phyloP scores from a whole-genome alignment of 306 rosid genomes.

The Elaeagnus macrophylla region DNA sequence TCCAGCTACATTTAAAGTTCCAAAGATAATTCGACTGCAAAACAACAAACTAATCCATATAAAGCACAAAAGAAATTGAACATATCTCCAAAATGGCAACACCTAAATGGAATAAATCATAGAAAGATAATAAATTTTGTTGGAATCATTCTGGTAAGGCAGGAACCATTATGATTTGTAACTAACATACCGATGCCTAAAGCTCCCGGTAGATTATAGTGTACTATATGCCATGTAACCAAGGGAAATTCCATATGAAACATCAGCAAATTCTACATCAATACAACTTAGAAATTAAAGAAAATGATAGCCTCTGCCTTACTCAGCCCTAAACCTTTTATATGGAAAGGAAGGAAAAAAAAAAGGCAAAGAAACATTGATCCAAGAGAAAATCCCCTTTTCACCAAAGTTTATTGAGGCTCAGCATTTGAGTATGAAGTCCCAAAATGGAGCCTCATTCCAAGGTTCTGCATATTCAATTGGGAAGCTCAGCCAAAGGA shows the following conservation, averaged over 20 bases:
- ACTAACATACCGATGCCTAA: background rate
- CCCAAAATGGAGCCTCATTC: background rate
- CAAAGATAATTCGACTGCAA: background rate
- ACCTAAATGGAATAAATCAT: background rate
- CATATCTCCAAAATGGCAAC: background rate
- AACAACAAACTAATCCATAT: background rate
- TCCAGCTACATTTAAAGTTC: background rate
- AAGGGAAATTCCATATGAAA: background rate
- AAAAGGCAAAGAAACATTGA: no score
- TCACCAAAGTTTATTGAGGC: background rate
- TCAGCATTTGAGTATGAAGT: background rate
- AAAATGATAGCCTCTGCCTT: background rate
- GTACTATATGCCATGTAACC: background rate
- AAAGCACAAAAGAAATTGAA: background rate
- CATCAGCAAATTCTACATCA: background rate
- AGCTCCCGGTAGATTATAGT: background rate
- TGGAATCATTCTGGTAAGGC: background rate
- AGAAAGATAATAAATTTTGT: background rate
- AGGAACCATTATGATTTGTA: constrained; percentile 2
- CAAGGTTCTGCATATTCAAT: no score
- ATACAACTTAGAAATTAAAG: background rate
- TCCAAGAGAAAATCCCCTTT: no score
- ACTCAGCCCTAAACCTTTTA: no score
- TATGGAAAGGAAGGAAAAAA: no score
- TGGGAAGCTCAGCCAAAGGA: background rate